Evolutionary conservation across 306 rosid species (phyloP).

Genomic region (Cucumis hystrix): DNA sequence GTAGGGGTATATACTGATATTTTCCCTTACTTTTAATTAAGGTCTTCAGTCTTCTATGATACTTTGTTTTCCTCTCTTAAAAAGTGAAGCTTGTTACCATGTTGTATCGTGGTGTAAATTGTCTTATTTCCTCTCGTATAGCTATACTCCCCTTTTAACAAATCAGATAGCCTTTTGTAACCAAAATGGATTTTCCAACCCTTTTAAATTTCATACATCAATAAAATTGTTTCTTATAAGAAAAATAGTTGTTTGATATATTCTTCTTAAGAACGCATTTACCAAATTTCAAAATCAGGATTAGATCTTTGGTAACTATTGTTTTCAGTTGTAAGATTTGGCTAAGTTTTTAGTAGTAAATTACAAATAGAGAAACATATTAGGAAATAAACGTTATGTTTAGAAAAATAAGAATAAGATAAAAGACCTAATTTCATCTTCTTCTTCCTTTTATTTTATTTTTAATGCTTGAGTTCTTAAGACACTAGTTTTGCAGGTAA

Average conservation of each 20-base stretch:
- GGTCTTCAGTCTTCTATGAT: neutral
- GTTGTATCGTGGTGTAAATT: neutral
- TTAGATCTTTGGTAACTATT: neutral
- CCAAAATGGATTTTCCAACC: neutral
- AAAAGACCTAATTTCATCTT: neutral
- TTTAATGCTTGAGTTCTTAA: neutral
- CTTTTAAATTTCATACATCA: neutral
- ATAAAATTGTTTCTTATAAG: neutral
- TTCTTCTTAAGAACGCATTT: neutral
- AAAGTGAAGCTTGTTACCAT: neutral
- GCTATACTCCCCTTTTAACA: neutral
- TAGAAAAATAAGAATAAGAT: neutral
- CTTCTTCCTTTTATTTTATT: neutral
- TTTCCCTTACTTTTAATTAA: neutral
- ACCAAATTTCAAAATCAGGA: neutral
- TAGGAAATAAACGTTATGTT: neutral
- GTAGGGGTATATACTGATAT: too few species aligned
- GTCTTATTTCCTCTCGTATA: neutral
- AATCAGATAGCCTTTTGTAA: neutral
- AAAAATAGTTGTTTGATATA: too few species aligned
- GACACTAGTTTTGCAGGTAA: slow-evolving; percentile 45
- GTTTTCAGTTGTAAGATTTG: neutral
- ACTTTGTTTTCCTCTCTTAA: neutral
- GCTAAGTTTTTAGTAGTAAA: neutral
- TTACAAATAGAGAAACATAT: neutral